Base-by-base conservation (phyloP, 164 flowering plant genomes). In the Buxus sempervirens region DNA sequence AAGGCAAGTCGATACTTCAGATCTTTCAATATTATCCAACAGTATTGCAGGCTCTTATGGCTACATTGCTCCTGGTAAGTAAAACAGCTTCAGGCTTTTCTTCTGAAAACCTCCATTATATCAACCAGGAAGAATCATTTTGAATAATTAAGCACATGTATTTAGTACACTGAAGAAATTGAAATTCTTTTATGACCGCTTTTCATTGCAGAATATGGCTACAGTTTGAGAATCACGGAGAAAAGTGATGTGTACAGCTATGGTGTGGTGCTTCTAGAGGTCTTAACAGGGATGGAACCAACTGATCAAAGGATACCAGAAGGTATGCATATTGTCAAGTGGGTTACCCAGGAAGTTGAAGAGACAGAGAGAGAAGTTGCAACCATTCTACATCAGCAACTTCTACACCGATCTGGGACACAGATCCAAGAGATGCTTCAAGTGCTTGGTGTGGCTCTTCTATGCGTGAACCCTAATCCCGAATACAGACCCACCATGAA, bases 61-160 rank as follows among this genome's bases (percentile, higher is more conserved):
- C 0, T 87, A 85, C 68, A 87, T 87, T 54, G 91, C 91, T 70
- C 91, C 91, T 22, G 91, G 91, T 85, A 65, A 76, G 82, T 65
- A 16, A 22, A n/a, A n/a, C n/a, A n/a, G n/a, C n/a, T 69, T 69
- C 28, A n/a, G 20, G 15, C 45, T 59, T 36, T 38, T 22, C 13
- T 22, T 32, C 26, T 12, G 26, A 26, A 38, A 5, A 36, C 8
- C 1, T 54, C 18, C 5, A 19, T 21, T 32, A 25, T 19, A 20
- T 36, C 38, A 10, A 32, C 20, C 24, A 60, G 45, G 23, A 16
- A 0, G 32, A 60, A 0, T 4, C 32, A 60, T 19, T 28, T 32
- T 20, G 5, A 21, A 28, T 16, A 26, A n/a, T 4, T 18, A 60
- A 60, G 22, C 21, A 58, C 14, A 1, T 58, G 0, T 15, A 4